phyloP scores from a whole-genome alignment of 2,329 filamentous ascomycete genomes.

The Hymenoscyphus occultus region DNA sequence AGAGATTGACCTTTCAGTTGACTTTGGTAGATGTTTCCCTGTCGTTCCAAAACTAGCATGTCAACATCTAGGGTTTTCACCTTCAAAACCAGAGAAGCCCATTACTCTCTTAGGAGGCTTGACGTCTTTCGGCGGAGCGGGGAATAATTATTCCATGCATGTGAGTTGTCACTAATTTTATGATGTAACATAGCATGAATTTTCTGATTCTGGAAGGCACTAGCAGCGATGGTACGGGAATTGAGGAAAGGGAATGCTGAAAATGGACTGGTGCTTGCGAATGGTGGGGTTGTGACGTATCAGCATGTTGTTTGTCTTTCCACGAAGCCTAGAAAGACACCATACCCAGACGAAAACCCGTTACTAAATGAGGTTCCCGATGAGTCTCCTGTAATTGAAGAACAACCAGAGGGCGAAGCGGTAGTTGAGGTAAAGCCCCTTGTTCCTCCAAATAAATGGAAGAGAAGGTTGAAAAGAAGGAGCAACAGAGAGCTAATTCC shows the following conservation, averaged over 20 bases:
- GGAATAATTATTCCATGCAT: conserved; percentile 71
- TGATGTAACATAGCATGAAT: background rate
- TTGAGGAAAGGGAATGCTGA: conserved; percentile 46
- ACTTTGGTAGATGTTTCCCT: conserved; percentile 57
- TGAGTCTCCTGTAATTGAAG: conserved; percentile 42
- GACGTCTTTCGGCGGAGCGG: conserved; percentile 67
- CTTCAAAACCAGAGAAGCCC: conserved; percentile 45
- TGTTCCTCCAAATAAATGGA: conserved; percentile 13
- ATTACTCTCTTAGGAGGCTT: conserved; percentile 63
- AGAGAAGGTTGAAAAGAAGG: background rate
- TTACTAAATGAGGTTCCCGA: conserved; percentile 44
- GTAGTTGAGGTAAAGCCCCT: conserved; percentile 47
- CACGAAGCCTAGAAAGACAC: conserved; percentile 39
- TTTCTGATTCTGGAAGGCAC: conserved; percentile 36
- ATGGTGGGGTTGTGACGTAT: conserved; percentile 64
- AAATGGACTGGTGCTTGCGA: conserved; percentile 60
- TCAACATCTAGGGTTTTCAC: conserved; percentile 54
- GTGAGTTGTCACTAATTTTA: conserved; percentile 39
- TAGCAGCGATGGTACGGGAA: conserved; percentile 54
- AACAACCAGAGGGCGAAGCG: conserved; percentile 47
- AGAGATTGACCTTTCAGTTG: conserved; percentile 1
- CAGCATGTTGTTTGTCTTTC: conserved; percentile 62
- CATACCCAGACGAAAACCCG: conserved; percentile 48
- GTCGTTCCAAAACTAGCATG: conserved; percentile 67
- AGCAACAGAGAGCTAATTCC: conserved; percentile 1